Percentiles rank a stretch among this genome's conserved stretches.
These are phyloP conservation scores for Botrytis squamosa DNA, from an alignment of 2,329 filamentous ascomycete genomes.

Conservation along the genomic window DNA sequence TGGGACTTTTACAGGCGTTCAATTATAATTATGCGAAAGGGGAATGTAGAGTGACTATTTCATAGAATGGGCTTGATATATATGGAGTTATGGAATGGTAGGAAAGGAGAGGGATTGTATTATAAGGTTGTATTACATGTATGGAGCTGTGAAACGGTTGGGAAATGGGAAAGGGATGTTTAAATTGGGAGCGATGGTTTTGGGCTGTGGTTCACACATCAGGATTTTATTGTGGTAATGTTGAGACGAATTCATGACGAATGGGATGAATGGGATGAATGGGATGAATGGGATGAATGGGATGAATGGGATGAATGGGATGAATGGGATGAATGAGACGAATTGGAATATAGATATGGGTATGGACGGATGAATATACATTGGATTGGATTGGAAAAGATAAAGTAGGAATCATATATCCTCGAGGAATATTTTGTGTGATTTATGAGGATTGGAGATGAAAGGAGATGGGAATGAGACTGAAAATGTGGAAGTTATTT, in stretches of 20 bases:
- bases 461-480: not conserved
- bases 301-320: no score
- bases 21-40: slow-evolving; percentile 18
- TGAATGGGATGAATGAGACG: not conserved
- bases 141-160: not conserved
- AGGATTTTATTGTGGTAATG: not conserved
- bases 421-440: not conserved
- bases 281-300: no score
- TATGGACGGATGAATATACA: not conserved
- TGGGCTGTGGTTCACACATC: not conserved
- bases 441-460: not conserved
- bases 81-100: not conserved
- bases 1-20: slow-evolving; percentile 16
- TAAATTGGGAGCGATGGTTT: not conserved
- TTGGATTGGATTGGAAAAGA: not conserved
- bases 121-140: not conserved
- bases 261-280: not conserved
- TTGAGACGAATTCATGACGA: not conserved
- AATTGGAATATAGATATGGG: not conserved
- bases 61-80: not conserved
- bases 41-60: not conserved
- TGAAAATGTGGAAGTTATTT: not conserved
- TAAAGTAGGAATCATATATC: not conserved
- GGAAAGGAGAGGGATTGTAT: not conserved
- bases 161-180: not conserved